These are phyloP conservation scores for Lichtheimia ramosa DNA, from an alignment of 371 early-diverging fungal species.

Conservation along the genomic window DNA sequence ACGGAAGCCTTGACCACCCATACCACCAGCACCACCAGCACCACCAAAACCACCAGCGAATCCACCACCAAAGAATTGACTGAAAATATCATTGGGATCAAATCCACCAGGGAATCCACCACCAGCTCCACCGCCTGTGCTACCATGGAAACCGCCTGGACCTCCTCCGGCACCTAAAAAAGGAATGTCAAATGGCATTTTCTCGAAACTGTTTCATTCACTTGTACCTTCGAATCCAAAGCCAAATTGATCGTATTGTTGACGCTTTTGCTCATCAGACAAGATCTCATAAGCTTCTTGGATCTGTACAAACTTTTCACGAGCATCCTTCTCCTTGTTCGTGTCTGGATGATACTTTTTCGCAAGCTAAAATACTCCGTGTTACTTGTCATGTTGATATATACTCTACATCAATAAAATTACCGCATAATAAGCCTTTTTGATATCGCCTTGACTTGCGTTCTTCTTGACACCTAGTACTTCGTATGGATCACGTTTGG, in stretches of 20 bases:
- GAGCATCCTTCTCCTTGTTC: slow-evolving; percentile 85
- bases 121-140: slow-evolving; percentile 59
- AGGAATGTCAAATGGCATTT: neutral
- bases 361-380: slow-evolving; percentile 62
- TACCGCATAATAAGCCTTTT: slow-evolving; percentile 91
- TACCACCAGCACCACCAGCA: slow-evolving; percentile 39
- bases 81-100: slow-evolving; percentile 66
- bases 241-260: slow-evolving; percentile 91
- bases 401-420: neutral
- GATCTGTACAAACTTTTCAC: slow-evolving; percentile 94
- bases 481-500: slow-evolving; percentile 79
- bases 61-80: slow-evolving; percentile 70
- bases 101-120: slow-evolving; percentile 68
- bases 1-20: slow-evolving; percentile 37
- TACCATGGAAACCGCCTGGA: slow-evolving; percentile 52
- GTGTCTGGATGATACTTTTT: slow-evolving; percentile 97
- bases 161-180: slow-evolving; percentile 11
- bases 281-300: slow-evolving; percentile 96
- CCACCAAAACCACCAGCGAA: slow-evolving; percentile 39
- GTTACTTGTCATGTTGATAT: neutral
- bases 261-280: slow-evolving; percentile 87
- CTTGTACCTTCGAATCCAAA: slow-evolving; percentile 53
- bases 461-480: slow-evolving; percentile 78
- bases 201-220: neutral
- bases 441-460: slow-evolving; percentile 84